Evolutionary conservation across 2,329 filamentous ascomycete genomes (phyloP).

Genomic region (Plenodomus lindquistii): DNA sequence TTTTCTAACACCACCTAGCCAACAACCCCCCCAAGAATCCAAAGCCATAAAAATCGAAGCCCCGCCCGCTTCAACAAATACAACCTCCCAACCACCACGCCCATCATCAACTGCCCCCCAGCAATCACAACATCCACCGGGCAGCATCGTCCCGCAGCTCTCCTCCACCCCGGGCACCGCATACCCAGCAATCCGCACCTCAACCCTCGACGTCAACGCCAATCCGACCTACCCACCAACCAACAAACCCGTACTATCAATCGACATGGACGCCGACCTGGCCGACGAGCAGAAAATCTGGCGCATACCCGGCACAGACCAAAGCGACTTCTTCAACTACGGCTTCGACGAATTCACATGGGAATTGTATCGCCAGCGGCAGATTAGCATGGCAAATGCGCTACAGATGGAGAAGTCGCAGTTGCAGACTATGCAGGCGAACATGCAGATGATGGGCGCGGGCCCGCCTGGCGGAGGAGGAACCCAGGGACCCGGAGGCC

Average conservation of each 20-base stretch:
- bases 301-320: conserved; percentile 90
- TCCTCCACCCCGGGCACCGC: conserved; percentile 33
- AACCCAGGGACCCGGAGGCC: conserved; percentile 11
- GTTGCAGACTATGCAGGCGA: conserved; percentile 63
- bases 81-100: conserved; percentile 25
- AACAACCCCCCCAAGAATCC: conserved; percentile 33
- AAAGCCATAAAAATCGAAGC: conserved; percentile 46
- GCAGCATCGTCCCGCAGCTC: conserved; percentile 26
- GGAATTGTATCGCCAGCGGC: conserved; percentile 90
- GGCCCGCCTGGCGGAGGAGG: conserved; percentile 28
- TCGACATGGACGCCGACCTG: conserved; percentile 58
- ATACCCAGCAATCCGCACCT: conserved; percentile 71
- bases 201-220: conserved; percentile 81
- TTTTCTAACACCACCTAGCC: conserved; percentile 9
- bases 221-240: conserved; percentile 75
- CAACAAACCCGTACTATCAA: conserved; percentile 71
- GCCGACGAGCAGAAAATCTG: conserved; percentile 84
- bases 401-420: conserved; percentile 79
- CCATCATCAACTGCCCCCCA: conserved; percentile 6
- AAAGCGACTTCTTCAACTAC: conserved; percentile 98
- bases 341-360: conserved; percentile 98
- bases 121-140: not conserved
- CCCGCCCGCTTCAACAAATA: conserved; percentile 27
- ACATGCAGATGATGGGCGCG: conserved; percentile 50
- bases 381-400: conserved; percentile 76